Conservation (phyloP, 2,329 filamentous ascomycete genomes). For the Stagonosporopsis chrysanthemi region DNA sequence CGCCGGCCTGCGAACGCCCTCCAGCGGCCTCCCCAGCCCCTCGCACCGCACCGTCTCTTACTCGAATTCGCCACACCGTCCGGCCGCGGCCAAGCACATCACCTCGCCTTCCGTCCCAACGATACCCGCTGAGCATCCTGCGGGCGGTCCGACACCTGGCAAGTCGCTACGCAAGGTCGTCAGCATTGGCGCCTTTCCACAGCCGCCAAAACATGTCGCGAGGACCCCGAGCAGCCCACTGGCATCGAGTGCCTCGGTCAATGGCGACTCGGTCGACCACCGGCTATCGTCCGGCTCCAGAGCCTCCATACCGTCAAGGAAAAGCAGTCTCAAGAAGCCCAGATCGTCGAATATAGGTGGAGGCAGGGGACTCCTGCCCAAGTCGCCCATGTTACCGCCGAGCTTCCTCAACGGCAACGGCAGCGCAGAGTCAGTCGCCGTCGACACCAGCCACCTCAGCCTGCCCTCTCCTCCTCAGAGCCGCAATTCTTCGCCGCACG, state of each 20-base stretch:
- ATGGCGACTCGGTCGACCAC: conserved; percentile 43
- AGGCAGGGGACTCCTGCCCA: conserved; percentile 40
- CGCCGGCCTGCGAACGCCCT: conserved; percentile 31
- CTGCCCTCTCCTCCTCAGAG: conserved; percentile 86
- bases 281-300: conserved; percentile 40
- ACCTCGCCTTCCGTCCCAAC: conserved; percentile 58
- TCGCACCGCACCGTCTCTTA: conserved; percentile 44
- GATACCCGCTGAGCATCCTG: conserved; percentile 51
- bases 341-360: conserved; percentile 50
- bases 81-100: conserved; percentile 36
- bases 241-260: conserved; percentile 57
- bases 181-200: conserved; percentile 93
- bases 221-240: conserved; percentile 61
- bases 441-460: conserved; percentile 71
- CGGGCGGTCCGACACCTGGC: conserved; percentile 50
- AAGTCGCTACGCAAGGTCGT: conserved; percentile 84
- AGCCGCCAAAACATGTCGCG: conserved; percentile 74
- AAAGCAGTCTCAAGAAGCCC: conserved; percentile 57
- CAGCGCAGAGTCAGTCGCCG: conserved; percentile 77
- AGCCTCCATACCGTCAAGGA: conserved; percentile 38
- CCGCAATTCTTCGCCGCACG: conserved; percentile 88
- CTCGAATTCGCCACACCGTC: conserved; percentile 39
- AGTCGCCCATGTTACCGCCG: conserved; percentile 62
- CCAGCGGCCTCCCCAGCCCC: conserved; percentile 40
- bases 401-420: conserved; percentile 84